Conservation (phyloP, 306 rosid species). For the Cucumis cinereus region DNA sequence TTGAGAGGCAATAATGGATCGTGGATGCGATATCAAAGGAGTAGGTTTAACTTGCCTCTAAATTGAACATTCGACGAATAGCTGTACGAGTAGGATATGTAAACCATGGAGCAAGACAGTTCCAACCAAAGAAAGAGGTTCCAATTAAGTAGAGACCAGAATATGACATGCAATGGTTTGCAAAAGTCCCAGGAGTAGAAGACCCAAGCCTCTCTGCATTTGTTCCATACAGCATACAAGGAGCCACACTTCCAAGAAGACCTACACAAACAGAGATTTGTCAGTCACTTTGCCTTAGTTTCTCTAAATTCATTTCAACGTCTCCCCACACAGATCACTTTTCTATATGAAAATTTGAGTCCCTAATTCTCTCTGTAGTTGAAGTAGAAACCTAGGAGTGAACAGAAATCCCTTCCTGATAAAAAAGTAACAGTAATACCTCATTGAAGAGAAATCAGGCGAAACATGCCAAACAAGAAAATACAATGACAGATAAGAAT, state of each 20-base stretch:
- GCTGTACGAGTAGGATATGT: conserved; percentile 72
- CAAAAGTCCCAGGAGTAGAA: conserved; percentile 57
- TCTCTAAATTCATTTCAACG: background rate
- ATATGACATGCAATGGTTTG: conserved; percentile 65
- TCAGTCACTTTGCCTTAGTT: background rate
- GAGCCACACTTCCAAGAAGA: conserved; percentile 90
- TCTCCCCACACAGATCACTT: background rate
- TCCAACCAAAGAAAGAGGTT: conserved; percentile 52
- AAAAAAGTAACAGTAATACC: background rate
- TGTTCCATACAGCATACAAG: conserved; percentile 89
- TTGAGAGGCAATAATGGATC: background rate
- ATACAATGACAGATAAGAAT: background rate
- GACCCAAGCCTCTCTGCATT: conserved; percentile 78
- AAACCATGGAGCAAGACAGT: conserved; percentile 76
- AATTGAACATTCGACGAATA: conserved; percentile 71
- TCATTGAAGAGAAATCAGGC: background rate
- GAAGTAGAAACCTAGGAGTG: background rate
- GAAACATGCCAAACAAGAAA: background rate
- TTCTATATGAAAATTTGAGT: background rate
- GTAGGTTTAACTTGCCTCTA: conserved; percentile 57
- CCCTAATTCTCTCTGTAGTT: background rate
- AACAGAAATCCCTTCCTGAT: background rate
- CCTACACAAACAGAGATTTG: conserved; percentile 26
- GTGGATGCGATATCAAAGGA: background rate
- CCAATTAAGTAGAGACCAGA: conserved; percentile 65